Evolutionary conservation across 225 moss, liverwort and hornwort species (phyloP).

Genomic region (Pseudisothecium myosuroides): DNA sequence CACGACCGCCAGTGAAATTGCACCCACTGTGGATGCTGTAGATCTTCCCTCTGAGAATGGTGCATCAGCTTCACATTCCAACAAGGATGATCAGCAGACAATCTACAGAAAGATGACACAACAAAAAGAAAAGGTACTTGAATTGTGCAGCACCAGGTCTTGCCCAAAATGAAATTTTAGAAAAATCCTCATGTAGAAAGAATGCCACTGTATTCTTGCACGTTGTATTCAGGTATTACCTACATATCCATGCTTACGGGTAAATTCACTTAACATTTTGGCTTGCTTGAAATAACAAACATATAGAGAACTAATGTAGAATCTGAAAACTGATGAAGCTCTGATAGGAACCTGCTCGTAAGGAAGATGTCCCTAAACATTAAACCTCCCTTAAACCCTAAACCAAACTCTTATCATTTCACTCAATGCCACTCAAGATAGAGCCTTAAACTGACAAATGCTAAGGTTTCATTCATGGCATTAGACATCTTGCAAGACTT

Average conservation of each 20-base stretch:
- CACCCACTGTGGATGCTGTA: slow-evolving; percentile 22
- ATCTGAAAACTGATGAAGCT: not conserved
- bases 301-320: not conserved
- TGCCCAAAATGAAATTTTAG: not conserved
- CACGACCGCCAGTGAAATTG: slow-evolving; percentile 24
- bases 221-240: not conserved
- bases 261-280: not conserved
- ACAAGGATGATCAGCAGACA: not conserved
- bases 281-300: not conserved
- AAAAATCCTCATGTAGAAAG: not conserved
- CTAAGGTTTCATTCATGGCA: not conserved
- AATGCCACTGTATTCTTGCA: not conserved
- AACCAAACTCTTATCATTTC: not conserved
- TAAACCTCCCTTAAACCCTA: not conserved
- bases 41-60: not conserved
- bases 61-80: not conserved
- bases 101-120: not conserved
- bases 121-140: not conserved
- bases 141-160: not conserved
- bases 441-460: not conserved
- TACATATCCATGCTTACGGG: too few species aligned
- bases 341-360: not conserved
- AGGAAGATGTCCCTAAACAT: not conserved
- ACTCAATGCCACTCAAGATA: not conserved
- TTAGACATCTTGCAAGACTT: not conserved